Conservation (phyloP, 1,284 basidiomycete species). For the Sporisorium graminicola region DNA sequence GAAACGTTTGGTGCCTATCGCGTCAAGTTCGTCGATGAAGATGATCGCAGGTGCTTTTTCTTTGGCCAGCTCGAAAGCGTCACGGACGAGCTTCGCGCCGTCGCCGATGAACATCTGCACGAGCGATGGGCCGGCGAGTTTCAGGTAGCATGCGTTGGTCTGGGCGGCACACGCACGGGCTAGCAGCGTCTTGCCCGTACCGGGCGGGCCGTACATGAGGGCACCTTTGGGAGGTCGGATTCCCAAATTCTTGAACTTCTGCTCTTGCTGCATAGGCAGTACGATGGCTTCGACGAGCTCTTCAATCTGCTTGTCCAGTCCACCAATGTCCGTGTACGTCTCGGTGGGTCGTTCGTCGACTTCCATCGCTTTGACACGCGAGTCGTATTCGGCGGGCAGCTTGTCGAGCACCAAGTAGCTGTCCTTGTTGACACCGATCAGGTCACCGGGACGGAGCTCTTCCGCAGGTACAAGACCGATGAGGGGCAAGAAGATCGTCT, state of each 20-base stretch:
- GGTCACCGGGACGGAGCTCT: conserved; percentile 87
- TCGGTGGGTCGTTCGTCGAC: conserved; percentile 85
- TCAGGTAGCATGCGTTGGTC: conserved; percentile 84
- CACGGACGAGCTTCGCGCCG: conserved; percentile 97
- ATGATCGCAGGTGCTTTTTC: conserved; percentile 98
- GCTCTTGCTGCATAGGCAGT: conserved; percentile 83
- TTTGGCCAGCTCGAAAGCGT: conserved; percentile 95
- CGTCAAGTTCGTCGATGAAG: conserved; percentile 99
- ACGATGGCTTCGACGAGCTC: conserved; percentile 85
- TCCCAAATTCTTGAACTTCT: conserved; percentile 84
- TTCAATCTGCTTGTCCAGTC: conserved; percentile 84
- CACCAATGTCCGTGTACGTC: conserved; percentile 83
- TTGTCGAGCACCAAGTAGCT: conserved; percentile 97
- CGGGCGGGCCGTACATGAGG: conserved; percentile 83
- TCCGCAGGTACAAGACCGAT: conserved; percentile 95
- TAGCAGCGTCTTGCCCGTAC: conserved; percentile 96
- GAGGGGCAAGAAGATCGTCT: conserved; percentile 96
- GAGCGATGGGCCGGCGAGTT: conserved; percentile 81
- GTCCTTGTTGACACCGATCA: conserved; percentile 99
- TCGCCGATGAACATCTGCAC: conserved; percentile 93
- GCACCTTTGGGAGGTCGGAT: conserved; percentile 83
- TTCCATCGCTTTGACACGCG: conserved; percentile 90
- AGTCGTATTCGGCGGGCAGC: conserved; percentile 81
- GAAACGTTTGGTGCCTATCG: conserved; percentile 98
- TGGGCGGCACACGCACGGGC: conserved; percentile 89